These are phyloP conservation scores for Metschnikowia colocasiae DNA, from an alignment of 805 yeast genomes.

Conservation along the genomic window DNA sequence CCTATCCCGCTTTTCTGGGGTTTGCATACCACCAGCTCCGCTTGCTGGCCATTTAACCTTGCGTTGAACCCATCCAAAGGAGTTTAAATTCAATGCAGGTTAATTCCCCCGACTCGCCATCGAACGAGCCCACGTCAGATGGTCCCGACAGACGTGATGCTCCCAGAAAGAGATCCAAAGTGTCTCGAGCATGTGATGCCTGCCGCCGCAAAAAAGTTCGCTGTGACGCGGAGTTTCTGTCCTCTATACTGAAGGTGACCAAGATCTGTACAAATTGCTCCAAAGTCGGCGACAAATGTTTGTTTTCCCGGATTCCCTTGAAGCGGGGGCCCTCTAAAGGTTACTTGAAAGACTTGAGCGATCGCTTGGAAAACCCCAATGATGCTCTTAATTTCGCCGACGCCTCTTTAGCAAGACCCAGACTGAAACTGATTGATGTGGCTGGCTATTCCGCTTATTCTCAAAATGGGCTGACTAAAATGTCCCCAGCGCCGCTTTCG, in stretches of 20 bases:
- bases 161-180: slow-evolving; percentile 62
- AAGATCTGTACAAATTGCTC: slow-evolving; percentile 60
- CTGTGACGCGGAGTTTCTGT: slow-evolving; percentile 59
- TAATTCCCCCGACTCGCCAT: slow-evolving; percentile 7
- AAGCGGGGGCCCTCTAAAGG: slow-evolving; percentile 82
- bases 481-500: slow-evolving; percentile 8
- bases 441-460: slow-evolving; percentile 3
- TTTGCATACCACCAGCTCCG: background rate
- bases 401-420: slow-evolving; percentile 7
- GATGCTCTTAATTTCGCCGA: background rate
- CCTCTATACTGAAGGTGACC: slow-evolving; percentile 44
- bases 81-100: background rate
- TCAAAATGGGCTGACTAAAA: slow-evolving; percentile 1
- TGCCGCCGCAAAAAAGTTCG: slow-evolving; percentile 70
- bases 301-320: slow-evolving; percentile 67
- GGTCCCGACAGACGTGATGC: slow-evolving; percentile 8
- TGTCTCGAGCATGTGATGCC: slow-evolving; percentile 77
- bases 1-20: background rate
- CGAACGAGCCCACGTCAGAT: slow-evolving; percentile 1
- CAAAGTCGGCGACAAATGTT: slow-evolving; percentile 57
- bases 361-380: slow-evolving; percentile 20
- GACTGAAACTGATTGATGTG: slow-evolving; percentile 17
- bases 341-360: slow-evolving; percentile 45
- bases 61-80: background rate
- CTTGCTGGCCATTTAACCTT: background rate